These are phyloP conservation scores for Apiotrichum porosum DNA, from an alignment of 1,284 basidiomycete species.

Conservation along the genomic window DNA sequence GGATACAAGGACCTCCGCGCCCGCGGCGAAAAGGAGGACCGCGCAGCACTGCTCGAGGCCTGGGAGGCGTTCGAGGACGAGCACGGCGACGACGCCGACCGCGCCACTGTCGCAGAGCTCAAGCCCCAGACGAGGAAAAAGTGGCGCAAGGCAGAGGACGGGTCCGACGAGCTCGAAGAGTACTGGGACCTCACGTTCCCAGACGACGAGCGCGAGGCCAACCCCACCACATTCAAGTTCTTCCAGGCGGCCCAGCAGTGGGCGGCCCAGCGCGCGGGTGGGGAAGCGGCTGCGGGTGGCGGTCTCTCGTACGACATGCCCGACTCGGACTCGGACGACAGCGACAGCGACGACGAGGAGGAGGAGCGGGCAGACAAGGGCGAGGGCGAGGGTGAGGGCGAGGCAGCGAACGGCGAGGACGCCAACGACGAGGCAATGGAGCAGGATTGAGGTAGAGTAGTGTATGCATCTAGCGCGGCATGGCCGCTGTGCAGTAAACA, in stretches of 20 bases:
- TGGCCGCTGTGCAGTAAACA: too few species aligned
- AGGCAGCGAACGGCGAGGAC: slow-evolving; percentile 15
- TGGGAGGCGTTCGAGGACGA: slow-evolving; percentile 89
- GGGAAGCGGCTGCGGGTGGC: slow-evolving; percentile 5
- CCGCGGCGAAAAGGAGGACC: slow-evolving; percentile 80
- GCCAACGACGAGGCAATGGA: slow-evolving; percentile 19
- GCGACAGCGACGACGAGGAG: slow-evolving; percentile 25
- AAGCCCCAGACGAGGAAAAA: slow-evolving; percentile 87
- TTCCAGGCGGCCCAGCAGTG: slow-evolving; percentile 88
- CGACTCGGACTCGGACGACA: slow-evolving; percentile 35
- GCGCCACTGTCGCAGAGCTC: slow-evolving; percentile 75
- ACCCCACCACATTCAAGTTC: slow-evolving; percentile 88
- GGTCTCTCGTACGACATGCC: slow-evolving; percentile 41
- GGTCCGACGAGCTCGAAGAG: slow-evolving; percentile 77
- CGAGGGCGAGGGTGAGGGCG: slow-evolving; percentile 1
- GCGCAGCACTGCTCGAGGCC: slow-evolving; percentile 79
- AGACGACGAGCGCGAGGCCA: slow-evolving; percentile 87
- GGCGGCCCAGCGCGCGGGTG: slow-evolving; percentile 49
- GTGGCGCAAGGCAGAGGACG: slow-evolving; percentile 73
- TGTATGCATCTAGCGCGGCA: slow-evolving; percentile 3
- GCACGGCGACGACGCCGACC: slow-evolving; percentile 64
- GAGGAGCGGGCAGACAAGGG: slow-evolving; percentile 6
- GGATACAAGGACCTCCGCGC: slow-evolving; percentile 80
- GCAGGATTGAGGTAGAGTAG: slow-evolving; percentile 7
- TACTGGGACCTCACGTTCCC: slow-evolving; percentile 91